These are phyloP conservation scores for Cryomyces antarcticus DNA, from an alignment of 495 filamentous ascomycete genomes.

Conservation along the genomic window DNA sequence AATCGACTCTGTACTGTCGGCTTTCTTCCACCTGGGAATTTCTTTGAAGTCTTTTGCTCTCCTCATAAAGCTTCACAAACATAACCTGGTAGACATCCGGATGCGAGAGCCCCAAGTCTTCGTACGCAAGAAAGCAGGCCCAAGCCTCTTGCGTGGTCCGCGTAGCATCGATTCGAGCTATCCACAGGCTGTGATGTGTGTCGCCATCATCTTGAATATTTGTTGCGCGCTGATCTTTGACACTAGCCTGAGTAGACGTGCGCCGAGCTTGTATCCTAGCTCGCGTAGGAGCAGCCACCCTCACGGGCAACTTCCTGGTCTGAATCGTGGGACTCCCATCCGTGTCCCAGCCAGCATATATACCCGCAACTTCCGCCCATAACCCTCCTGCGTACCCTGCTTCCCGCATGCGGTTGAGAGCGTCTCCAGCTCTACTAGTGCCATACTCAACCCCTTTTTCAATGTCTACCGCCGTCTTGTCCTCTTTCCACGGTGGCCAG, in stretches of 20 bases:
- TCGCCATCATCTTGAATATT: not conserved
- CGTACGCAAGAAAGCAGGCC: constrained; percentile 41
- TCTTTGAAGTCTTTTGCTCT: constrained; percentile 15
- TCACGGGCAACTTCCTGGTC: constrained; percentile 19
- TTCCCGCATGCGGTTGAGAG: constrained; percentile 37
- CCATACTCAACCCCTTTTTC: constrained; percentile 33
- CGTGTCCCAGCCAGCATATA: constrained; percentile 47
- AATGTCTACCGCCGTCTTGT: constrained; percentile 35
- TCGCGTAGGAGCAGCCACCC: not conserved
- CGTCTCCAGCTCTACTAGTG: constrained; percentile 34
- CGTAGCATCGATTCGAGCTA: constrained; percentile 40
- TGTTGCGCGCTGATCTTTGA: not conserved
- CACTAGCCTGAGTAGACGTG: not conserved
- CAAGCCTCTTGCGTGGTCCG: constrained; percentile 53
- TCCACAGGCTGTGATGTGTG: constrained; percentile 25
- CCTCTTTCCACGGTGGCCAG: constrained; percentile 58
- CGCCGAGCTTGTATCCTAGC: no score
- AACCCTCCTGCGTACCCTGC: constrained; percentile 34
- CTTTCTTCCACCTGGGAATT: not conserved
- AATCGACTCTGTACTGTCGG: not conserved
- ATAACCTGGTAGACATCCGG: constrained; percentile 34
- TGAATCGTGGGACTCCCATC: constrained; percentile 53
- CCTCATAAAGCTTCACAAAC: constrained; percentile 35
- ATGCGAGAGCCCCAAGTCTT: constrained; percentile 12
- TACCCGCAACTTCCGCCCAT: constrained; percentile 36